Base-by-base conservation (phyloP, 192 early-diverging fungal species). In the Coemansia sp. region DNA sequence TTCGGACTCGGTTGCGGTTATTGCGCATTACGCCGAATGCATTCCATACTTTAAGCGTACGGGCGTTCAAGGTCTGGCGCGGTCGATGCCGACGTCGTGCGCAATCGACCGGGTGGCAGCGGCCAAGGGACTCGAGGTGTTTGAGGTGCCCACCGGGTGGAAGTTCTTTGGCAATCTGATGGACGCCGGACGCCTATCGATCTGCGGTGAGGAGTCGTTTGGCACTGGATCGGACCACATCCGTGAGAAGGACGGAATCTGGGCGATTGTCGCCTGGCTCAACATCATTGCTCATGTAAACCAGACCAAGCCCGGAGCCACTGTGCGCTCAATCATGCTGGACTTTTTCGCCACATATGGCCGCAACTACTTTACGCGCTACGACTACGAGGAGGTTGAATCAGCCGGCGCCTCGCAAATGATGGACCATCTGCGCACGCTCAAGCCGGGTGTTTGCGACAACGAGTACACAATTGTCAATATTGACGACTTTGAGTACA, bases 141-240 rank as follows among this genome's bases (percentile, higher is more conserved):
- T 90, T 68, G 94, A 97, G 75, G 91, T 93, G 4, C 96, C 96
- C 13, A 98, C 96, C 6, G 92, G 88, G 39, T 91, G 90, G 90
- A 92, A 96, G 82, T 98, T 98, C 85, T 98, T 98, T 88, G 95
- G 97, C 47, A 97, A 97, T 83, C 76, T 98, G 45, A 96, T 98
- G 95, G 97, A 98, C 71, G 95, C 94, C 29, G 90, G 90, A 16
- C 83, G 90, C 48, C 83, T 93, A 61, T 94, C 93, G 1, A 93
- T 98, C 62, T 98, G 97, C 69, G 97, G 97, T 56, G 97, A 98
- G 68, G 97, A 98, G 80, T 92, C 89, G 5, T 98, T 98, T 77
- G 97, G 97, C 55, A 98, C 97, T 13, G 97, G 97, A 56, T 96
- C 94, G 0, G 95, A 97, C 79, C 95, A 97, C 60, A 96, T 98